Evolutionary conservation across 805 yeast species (phyloP), one percentile per base, ranked within the genome.

Genomic region (Pichia insulana): DNA sequence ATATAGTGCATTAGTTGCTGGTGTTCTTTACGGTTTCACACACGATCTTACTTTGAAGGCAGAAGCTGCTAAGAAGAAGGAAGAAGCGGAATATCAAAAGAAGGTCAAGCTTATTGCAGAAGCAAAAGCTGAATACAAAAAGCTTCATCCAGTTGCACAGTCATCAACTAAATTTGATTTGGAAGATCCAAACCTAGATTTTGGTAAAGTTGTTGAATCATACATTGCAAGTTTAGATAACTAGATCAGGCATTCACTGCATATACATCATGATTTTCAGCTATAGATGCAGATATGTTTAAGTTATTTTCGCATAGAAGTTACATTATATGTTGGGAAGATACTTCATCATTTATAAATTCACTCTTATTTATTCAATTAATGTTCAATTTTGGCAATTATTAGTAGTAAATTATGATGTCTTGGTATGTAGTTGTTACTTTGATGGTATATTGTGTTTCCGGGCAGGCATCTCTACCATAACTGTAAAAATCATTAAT

Each of bases 151-250:
- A 43, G 67, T 71, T 47, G 62, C 62, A 41, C 63, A 62, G 31
- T 70, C 70, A 4, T 12, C 31, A 45, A 54, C 69, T 38, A 73
- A 76, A 41, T 62, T 80, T 52, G 74, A 89, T 68, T 72, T 88
- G 62, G 90, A 86, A 57, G 95, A 88, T 67, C 92, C 95, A 52
- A 83, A 88, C 69, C 75, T 87, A 64, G 97, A 89, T 63, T 74
- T 83, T 56, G 96, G 77, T 42, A 68, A 70, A 50, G 83, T 77
- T 38, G 75, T 83, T 55, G 71, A 80, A 59, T 70, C 77, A 39
- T 78, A 82, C 54, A 73, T 83, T 51, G 80, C 76, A 54, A 22
- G 40, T 25, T 42, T 45, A 36, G 38, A 45, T 33, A 30, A 20
- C 15, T 25, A 34, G 28, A 34, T 28, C 13, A 36, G 15, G 25